Percentiles rank a stretch among this genome's conserved stretches.
phyloP scores from a whole-genome alignment of 495 filamentous ascomycete species.

The Daldinia bambusicola region DNA sequence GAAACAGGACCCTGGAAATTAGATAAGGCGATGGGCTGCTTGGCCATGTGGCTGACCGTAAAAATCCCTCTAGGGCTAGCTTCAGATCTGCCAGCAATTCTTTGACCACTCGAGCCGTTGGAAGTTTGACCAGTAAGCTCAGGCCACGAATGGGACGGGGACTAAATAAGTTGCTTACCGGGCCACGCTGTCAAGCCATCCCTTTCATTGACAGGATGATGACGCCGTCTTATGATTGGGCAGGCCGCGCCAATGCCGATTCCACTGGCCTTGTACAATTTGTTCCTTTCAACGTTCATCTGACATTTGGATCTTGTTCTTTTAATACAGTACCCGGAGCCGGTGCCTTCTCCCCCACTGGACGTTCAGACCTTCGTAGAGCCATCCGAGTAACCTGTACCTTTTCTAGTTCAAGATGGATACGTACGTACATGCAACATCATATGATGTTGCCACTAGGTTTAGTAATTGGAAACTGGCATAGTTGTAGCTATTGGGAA shows the following conservation, averaged over 20 bases:
- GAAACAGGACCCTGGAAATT: constrained; percentile 45
- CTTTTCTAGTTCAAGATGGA: too few species aligned
- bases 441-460: neutral
- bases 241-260: constrained; percentile 17
- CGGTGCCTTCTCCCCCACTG: constrained; percentile 17
- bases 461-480: neutral
- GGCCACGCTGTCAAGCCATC: constrained; percentile 48
- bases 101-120: constrained; percentile 33
- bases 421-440: neutral
- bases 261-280: constrained; percentile 31
- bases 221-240: constrained; percentile 36
- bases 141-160: constrained; percentile 42
- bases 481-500: neutral
- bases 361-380: constrained; percentile 6
- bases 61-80: constrained; percentile 43
- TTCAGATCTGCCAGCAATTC: constrained; percentile 40
- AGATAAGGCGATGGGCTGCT: constrained; percentile 33
- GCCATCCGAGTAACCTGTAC: too few species aligned
- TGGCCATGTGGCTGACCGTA: constrained; percentile 44
- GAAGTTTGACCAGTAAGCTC: constrained; percentile 41
- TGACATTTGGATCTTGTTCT: constrained; percentile 24
- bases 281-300: constrained; percentile 36
- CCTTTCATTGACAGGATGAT: constrained; percentile 35
- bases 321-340: constrained; percentile 1
- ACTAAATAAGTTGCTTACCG: constrained; percentile 44